phyloP scores from a whole-genome alignment of 805 yeast species.

The Metschnikowia cerradonensis region DNA sequence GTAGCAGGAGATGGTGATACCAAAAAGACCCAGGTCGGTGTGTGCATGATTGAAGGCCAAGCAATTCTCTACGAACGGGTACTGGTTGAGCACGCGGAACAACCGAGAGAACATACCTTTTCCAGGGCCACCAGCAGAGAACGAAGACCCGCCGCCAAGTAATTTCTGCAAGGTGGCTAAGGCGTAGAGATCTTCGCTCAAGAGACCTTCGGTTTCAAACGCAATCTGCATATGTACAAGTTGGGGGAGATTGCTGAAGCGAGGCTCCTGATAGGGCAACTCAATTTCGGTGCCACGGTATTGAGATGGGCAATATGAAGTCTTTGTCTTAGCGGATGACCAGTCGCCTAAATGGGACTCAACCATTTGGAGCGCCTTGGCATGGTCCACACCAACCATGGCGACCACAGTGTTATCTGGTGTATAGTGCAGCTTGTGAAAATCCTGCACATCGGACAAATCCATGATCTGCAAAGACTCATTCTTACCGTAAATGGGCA shows the following conservation, averaged over 20 bases:
- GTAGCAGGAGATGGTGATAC: constrained; percentile 77
- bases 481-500: constrained; percentile 77
- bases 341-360: constrained; percentile 63
- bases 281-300: constrained; percentile 48
- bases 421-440: constrained; percentile 61
- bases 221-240: constrained; percentile 82
- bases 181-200: constrained; percentile 84
- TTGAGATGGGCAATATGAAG: constrained; percentile 49
- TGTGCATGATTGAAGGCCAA: constrained; percentile 85
- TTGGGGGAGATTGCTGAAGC: constrained; percentile 57
- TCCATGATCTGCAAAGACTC: constrained; percentile 59
- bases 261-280: constrained; percentile 36
- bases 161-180: constrained; percentile 85
- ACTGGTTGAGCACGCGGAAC: constrained; percentile 85
- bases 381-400: constrained; percentile 79
- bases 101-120: constrained; percentile 97
- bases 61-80: constrained; percentile 87
- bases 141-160: constrained; percentile 95
- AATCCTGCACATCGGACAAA: constrained; percentile 50
- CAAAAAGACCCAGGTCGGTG: constrained; percentile 87
- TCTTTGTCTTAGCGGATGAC: constrained; percentile 14
- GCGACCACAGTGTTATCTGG: constrained; percentile 85
- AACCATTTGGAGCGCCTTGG: constrained; percentile 60
- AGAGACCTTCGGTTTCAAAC: constrained; percentile 81
- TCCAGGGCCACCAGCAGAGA: constrained; percentile 98